Percentiles rank a stretch among this genome's conserved stretches.
phyloP scores from a whole-genome alignment of 2,329 filamentous ascomycete species.

The Phialophora verrucosa region DNA sequence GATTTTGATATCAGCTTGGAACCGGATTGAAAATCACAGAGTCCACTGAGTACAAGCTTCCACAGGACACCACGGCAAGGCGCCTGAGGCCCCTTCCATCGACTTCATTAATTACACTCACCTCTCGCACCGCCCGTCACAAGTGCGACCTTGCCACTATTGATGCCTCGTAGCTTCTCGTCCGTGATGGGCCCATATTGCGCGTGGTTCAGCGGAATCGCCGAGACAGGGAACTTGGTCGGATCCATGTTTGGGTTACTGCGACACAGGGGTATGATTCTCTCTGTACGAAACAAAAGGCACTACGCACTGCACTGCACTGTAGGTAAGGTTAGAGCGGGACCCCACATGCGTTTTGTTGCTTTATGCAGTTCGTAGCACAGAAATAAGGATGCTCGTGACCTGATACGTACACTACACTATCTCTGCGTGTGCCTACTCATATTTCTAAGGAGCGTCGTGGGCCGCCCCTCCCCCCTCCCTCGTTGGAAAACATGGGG shows the following conservation, averaged over 20 bases:
- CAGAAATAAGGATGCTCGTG: neutral
- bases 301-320: no score
- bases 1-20: neutral
- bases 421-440: no score
- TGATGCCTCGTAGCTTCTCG: constrained; percentile 27
- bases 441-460: no score
- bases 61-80: neutral
- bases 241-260: constrained; percentile 25
- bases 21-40: no score
- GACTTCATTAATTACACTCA: neutral
- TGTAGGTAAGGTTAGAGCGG: neutral
- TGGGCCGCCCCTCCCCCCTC: no score
- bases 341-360: neutral
- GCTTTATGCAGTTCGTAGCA: neutral
- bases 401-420: no score
- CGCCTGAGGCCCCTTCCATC: neutral
- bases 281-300: no score
- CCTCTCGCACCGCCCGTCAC: constrained; percentile 42
- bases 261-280: no score
- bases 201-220: constrained; percentile 31
- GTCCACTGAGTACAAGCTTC: no score
- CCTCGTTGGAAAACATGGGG: neutral
- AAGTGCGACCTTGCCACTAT: constrained; percentile 37
- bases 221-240: constrained; percentile 25
- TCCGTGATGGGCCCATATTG: constrained; percentile 30